Base-by-base conservation (phyloP, 768 basidiomycete species). In the Omphalotus guepiniiformis region DNA sequence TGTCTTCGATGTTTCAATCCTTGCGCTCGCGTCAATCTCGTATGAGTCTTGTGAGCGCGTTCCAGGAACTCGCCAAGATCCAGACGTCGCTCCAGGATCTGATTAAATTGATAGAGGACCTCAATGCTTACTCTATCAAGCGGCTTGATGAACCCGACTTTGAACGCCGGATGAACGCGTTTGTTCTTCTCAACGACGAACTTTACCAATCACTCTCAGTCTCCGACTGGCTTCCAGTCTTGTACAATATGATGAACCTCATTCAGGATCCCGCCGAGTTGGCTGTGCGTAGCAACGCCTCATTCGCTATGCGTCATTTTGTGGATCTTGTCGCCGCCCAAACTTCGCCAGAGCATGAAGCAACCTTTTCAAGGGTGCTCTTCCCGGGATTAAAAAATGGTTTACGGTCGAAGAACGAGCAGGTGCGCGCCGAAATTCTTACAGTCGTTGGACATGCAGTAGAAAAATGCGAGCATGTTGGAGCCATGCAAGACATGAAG, bases 121-220 rank as follows among this genome's bases (percentile, higher is more conserved):
- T 98, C 53, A 98, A 98, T 57, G 83, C 95, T 0, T 99, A 85
- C 60, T 95, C 93, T 1, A 63, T 64, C 1, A 86, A 82, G 56
- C 77, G 93, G 6, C 63, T 93, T 27, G 92, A 95, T 48, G 93
- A 98, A 59, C 89, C 93, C 2, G 92, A 98, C 63, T 97, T 96
- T 54, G 89, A 94, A 48, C 76, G 80, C 23, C 85, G 96, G 2
- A 70, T 98, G 2, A 62, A 65, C 1, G 93, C 90, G 0, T 96
- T 91, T 65, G 70, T 78, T 1, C 61, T 60, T 11, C 67, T 98
- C 40, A 95, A 93, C 62, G 92, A 93, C 51, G 67, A 62, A 0
- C 45, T 75, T 15, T 78, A 85, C 59, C 53, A 59, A 40, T 63
- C 68, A 0, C 59, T 93, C 2, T 71, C 78, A 0, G 61, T 68